These are phyloP conservation scores for Aureobasidium sp. DNA, from an alignment of 2,329 filamentous ascomycete genomes.

Conservation along the genomic window DNA sequence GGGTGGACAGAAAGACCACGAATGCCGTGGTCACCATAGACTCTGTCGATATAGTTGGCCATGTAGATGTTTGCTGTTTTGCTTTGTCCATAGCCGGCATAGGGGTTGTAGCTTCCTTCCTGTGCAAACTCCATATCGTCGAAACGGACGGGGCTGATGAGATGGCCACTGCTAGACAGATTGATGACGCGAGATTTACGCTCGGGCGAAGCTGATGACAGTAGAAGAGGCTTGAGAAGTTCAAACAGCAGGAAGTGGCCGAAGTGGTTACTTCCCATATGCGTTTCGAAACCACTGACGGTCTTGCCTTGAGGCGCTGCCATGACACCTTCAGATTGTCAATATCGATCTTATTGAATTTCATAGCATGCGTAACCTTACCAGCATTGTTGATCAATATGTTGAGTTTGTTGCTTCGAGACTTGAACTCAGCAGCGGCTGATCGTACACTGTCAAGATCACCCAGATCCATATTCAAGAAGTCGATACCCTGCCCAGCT, in stretches of 20 bases:
- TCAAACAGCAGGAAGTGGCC: conserved; percentile 47
- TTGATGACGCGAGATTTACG: conserved; percentile 41
- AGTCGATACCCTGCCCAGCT: conserved; percentile 15
- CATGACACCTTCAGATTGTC: conserved; percentile 28
- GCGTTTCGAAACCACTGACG: conserved; percentile 40
- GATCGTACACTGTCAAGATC: conserved; percentile 26
- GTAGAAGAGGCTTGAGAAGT: conserved; percentile 39
- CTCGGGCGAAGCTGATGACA: conserved; percentile 28
- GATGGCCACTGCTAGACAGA: conserved; percentile 35
- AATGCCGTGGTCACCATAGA: conserved; percentile 36
- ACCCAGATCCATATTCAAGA: conserved; percentile 24
- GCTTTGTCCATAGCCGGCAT: conserved; percentile 36
- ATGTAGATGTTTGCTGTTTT: conserved; percentile 47
- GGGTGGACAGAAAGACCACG: conserved; percentile 40
- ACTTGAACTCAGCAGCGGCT: conserved; percentile 25
- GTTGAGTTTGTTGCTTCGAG: conserved; percentile 27
- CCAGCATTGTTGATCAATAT: conserved; percentile 29
- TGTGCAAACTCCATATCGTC: conserved; percentile 25
- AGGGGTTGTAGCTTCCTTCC: conserved; percentile 19
- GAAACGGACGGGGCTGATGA: conserved; percentile 17
- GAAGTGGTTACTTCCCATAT: conserved; percentile 48
- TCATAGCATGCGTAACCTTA: not conserved
- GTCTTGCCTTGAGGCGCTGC: conserved; percentile 29
- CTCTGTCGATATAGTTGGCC: conserved; percentile 43
- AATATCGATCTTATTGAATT: not conserved